Evolutionary conservation across 83 land plant species (phyloP).

Genomic region (Isoetes engelmannii): DNA sequence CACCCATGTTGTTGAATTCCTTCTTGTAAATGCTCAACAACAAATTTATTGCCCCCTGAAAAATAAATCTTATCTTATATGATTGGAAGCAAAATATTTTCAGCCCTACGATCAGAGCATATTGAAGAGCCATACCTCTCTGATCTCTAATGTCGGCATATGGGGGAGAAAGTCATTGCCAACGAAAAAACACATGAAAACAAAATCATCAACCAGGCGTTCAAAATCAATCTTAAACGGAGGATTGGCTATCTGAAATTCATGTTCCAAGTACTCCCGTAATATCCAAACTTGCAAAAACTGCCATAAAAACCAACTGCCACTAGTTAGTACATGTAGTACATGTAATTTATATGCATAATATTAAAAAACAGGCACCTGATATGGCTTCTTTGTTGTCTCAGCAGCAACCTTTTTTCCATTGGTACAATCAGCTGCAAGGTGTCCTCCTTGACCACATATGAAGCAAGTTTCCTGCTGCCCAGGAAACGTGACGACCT

Average conservation of each 20-base stretch:
- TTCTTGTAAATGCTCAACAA: slow-evolving; percentile 77
- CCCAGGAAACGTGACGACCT: slow-evolving; percentile 57
- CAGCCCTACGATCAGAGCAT: too few relatives aligned
- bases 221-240: slow-evolving; percentile 65
- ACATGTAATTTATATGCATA: background rate
- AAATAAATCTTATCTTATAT: background rate
- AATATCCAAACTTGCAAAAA: slow-evolving; percentile 76
- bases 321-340: background rate
- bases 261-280: slow-evolving; percentile 75
- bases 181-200: slow-evolving; percentile 90
- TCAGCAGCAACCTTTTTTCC: slow-evolving; percentile 41
- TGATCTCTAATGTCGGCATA: slow-evolving; percentile 86
- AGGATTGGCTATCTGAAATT: slow-evolving; percentile 49
- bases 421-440: slow-evolving; percentile 64
- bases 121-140: slow-evolving; percentile 56
- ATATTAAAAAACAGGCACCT: slow-evolving; percentile 28
- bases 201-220: slow-evolving; percentile 80
- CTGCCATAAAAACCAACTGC: slow-evolving; percentile 29
- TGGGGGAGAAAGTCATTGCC: slow-evolving; percentile 96
- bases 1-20: slow-evolving; percentile 70
- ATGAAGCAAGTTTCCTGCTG: slow-evolving; percentile 68
- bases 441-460: slow-evolving; percentile 71
- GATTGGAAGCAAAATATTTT: background rate
- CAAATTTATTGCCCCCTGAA: slow-evolving; percentile 84
- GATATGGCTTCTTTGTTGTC: slow-evolving; percentile 67